Conservation (phyloP, 352 stramenopile genomes). For the Pythium aristosporum region DNA sequence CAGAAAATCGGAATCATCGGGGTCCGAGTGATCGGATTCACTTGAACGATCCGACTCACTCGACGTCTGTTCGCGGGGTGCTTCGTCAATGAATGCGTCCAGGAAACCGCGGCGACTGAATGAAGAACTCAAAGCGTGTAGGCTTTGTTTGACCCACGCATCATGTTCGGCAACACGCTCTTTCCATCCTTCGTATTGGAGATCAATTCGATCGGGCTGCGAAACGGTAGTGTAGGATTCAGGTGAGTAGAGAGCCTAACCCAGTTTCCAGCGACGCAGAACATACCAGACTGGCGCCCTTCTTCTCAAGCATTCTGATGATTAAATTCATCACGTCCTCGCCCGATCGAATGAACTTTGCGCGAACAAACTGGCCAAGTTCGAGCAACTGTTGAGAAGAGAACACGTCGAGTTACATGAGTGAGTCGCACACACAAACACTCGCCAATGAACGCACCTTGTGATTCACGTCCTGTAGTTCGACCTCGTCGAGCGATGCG, state of each 20-base stretch:
- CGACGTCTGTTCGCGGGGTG: not conserved
- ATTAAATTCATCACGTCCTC: slow-evolving; percentile 78
- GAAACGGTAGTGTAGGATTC: not conserved
- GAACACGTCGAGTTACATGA: not conserved
- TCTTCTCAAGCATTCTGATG: slow-evolving; percentile 41
- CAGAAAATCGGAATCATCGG: slow-evolving; percentile 11
- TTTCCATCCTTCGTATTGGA: slow-evolving; percentile 46
- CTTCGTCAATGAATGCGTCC: not conserved
- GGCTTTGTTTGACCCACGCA: slow-evolving; percentile 52
- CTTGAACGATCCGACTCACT: slow-evolving; percentile 11
- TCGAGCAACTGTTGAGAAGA: not conserved
- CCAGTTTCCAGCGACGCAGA: not conserved
- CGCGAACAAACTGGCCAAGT: slow-evolving; percentile 40
- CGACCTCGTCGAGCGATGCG: slow-evolving; percentile 21
- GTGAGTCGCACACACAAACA: not conserved
- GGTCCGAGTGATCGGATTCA: slow-evolving; percentile 1
- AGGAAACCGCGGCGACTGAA: slow-evolving; percentile 31
- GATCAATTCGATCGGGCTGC: slow-evolving; percentile 30
- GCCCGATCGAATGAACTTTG: slow-evolving; percentile 51
- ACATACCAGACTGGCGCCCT: slow-evolving; percentile 42
- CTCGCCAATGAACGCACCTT: not conserved
- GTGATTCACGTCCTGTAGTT: slow-evolving; percentile 31
- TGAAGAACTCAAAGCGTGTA: slow-evolving; percentile 29
- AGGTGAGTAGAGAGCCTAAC: not conserved
- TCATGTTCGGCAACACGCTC: slow-evolving; percentile 45